Evolutionary conservation across 805 yeast genomes (phyloP).

Genomic region (Saturnispora dispora): DNA sequence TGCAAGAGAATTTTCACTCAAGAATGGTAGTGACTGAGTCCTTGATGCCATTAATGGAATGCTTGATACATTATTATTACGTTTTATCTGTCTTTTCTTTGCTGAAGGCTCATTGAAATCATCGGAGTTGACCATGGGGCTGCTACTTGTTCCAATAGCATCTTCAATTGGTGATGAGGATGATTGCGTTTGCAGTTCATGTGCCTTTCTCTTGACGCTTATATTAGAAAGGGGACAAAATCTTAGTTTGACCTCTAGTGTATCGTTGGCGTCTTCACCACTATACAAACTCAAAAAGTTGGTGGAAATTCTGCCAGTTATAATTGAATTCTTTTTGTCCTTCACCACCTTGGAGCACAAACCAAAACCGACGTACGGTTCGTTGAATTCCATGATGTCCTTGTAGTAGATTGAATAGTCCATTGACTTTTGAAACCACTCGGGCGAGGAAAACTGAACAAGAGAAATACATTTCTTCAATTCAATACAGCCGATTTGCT

Average conservation of each 20-base stretch:
- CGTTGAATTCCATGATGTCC: conserved; percentile 43
- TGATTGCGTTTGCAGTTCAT: not conserved
- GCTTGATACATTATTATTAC: not conserved
- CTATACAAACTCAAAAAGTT: conserved; percentile 40
- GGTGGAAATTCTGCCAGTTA: conserved; percentile 49
- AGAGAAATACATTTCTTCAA: conserved; percentile 39
- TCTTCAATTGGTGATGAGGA: conserved; percentile 8
- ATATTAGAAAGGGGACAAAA: conserved; percentile 27
- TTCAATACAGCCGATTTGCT: conserved; percentile 34
- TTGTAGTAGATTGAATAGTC: conserved; percentile 40
- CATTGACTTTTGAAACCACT: conserved; percentile 30
- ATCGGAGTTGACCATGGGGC: conserved; percentile 9
- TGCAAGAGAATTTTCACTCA: conserved; percentile 25
- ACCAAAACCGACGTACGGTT: conserved; percentile 43
- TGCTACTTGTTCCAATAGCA: not conserved
- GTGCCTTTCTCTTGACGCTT: not conserved
- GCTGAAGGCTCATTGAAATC: conserved; percentile 13
- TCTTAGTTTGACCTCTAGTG: conserved; percentile 48
- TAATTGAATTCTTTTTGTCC: conserved; percentile 30
- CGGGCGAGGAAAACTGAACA: conserved; percentile 38
- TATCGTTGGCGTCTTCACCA: conserved; percentile 32
- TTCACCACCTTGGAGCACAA: conserved; percentile 27
- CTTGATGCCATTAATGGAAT: conserved; percentile 27
- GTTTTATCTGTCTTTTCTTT: not conserved
- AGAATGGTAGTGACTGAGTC: conserved; percentile 29